These are phyloP conservation scores for Gossypium sturtianum DNA, from an alignment of 345 rosid genomes.

Conservation along the genomic window DNA sequence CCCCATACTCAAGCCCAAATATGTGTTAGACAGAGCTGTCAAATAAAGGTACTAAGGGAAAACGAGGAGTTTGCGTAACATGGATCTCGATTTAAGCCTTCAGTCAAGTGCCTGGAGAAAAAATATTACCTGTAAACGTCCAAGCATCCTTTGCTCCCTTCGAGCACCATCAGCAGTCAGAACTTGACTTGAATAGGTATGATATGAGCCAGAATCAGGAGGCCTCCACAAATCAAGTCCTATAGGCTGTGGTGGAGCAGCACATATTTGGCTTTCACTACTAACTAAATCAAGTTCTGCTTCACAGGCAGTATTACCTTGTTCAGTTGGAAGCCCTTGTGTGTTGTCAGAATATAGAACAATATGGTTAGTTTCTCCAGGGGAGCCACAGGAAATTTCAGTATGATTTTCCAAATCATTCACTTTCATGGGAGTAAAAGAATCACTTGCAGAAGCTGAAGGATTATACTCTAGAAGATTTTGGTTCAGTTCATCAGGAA, in stretches of 20 bases:
- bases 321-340: constrained; percentile 32
- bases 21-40: neutral
- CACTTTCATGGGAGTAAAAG: constrained; percentile 31
- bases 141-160: constrained; percentile 81
- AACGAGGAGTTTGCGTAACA: neutral
- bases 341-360: constrained; percentile 26
- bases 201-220: constrained; percentile 33
- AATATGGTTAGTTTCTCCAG: constrained; percentile 23
- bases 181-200: constrained; percentile 27
- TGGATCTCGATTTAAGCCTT: constrained; percentile 5
- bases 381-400: constrained; percentile 32
- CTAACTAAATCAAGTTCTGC: constrained; percentile 25
- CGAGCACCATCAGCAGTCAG: constrained; percentile 59
- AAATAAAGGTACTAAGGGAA: neutral
- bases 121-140: constrained; percentile 55
- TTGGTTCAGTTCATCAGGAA: constrained; percentile 29
- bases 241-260: constrained; percentile 31
- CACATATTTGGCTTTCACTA: constrained; percentile 25
- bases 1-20: neutral
- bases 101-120: constrained; percentile 1
- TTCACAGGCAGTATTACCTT: constrained; percentile 26
- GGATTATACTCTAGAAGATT: constrained; percentile 27
- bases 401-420: constrained; percentile 29
- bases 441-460: constrained; percentile 33
- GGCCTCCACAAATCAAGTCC: constrained; percentile 24